Evolutionary conservation across 2,329 filamentous ascomycete species (phyloP).

Genomic region (Ustulina deusta): DNA sequence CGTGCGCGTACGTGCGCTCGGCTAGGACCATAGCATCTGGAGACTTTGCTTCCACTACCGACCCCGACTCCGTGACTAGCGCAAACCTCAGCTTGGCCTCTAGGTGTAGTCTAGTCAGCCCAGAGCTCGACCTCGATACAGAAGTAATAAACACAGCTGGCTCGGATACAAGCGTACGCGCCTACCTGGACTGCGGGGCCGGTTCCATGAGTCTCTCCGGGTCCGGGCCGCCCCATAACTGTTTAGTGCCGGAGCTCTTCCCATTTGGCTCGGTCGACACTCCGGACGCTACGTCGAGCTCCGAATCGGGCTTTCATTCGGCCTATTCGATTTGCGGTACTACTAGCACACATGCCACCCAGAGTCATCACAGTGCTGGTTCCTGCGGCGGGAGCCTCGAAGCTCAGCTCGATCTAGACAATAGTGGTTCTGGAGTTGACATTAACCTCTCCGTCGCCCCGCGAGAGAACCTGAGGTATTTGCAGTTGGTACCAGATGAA

Average conservation of each 20-base stretch:
- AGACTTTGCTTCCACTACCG: neutral
- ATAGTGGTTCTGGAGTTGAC: conserved; percentile 1
- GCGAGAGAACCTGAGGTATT: neutral
- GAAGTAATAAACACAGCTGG: neutral
- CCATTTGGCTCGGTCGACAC: neutral
- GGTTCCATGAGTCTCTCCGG: conserved; percentile 11
- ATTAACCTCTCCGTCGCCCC: neutral
- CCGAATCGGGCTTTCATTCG: conserved; percentile 1
- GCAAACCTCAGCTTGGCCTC: neutral
- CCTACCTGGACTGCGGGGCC: conserved; percentile 17
- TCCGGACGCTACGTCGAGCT: conserved; percentile 10
- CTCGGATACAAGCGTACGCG: neutral
- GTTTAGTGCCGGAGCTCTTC: conserved; percentile 15
- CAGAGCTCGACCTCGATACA: neutral
- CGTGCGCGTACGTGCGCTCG: conserved; percentile 43
- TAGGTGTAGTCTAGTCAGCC: neutral
- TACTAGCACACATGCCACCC: neutral
- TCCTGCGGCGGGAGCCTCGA: conserved; percentile 19
- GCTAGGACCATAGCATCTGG: neutral
- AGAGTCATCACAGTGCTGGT: conserved; percentile 3
- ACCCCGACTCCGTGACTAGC: conserved; percentile 15
- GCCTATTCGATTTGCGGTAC: conserved; percentile 8
- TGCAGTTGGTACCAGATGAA: neutral
- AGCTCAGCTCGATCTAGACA: conserved; percentile 13
- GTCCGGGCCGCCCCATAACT: neutral